Base-by-base conservation (phyloP, 345 rosid species). In the Eucalyptus marginata region DNA sequence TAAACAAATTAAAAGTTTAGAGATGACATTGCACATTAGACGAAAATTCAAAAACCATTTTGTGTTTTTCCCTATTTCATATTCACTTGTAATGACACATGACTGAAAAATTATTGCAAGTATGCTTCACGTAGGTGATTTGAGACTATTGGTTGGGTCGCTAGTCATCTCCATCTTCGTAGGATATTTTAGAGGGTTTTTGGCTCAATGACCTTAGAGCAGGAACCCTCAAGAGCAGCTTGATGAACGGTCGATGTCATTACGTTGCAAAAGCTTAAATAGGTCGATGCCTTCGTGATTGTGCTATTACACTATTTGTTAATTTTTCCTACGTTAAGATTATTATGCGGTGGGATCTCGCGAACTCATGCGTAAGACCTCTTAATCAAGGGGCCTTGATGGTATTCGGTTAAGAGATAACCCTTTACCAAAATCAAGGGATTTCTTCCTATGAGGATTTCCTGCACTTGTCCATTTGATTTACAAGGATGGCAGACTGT, bases 401-500 rank as follows among this genome's bases (percentile, higher is more conserved):
- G 2, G 59, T 54, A 20, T 54, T 54, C 59, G 2, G 59, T 22
- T 56, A 56, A 22, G 27, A 22, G 5, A 9, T 56, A 56, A 9
- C 62, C 62, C 56, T 18, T 56, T 24, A 56, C 27, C 62, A 56
- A 22, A 24, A 4, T 22, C 62, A 24, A 24, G 62, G 27, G 5
- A 22, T 56, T 56, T 56, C 62, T 56, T 24, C 11, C 5, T 0
- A 56, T 4, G 3, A 56, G 27, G 62, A 24, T 24, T 56, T 56
- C 62, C 7, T 20, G 0, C 5, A 10, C 0, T 3, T 20, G 3
- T 56, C 62, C 5, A 0, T 56, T 56, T 56, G 27, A 56, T 56
- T 56, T 24, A 56, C 0, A 0, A 0, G 13, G 24, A 52, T 18
- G 24, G 1, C 2, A 3, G 56, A 56, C 1, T 56, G 12, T 56